phyloP scores from a whole-genome alignment of 768 basidiomycete species.

The Leccinum disarticulatum region DNA sequence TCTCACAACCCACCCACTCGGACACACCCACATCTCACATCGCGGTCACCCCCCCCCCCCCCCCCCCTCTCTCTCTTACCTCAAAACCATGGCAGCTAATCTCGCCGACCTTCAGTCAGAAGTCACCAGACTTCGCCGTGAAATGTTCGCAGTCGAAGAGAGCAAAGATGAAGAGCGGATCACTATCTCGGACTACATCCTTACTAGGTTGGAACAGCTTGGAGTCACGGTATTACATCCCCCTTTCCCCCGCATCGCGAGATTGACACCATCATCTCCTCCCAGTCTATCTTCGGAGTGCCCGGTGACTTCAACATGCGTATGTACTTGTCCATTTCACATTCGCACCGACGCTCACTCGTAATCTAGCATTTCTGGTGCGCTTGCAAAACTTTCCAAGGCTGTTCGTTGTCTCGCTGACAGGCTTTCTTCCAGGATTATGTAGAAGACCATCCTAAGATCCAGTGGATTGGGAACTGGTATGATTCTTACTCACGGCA shows the following conservation, averaged over 20 bases:
- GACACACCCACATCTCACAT: too few species aligned
- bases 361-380: slow-evolving; percentile 28
- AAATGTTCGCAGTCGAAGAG: slow-evolving; percentile 38
- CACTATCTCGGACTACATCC: slow-evolving; percentile 57
- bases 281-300: slow-evolving; percentile 76
- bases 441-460: slow-evolving; percentile 72
- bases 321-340: slow-evolving; percentile 16
- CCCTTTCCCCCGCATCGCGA: neutral
- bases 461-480: slow-evolving; percentile 91
- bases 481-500: slow-evolving; percentile 25
- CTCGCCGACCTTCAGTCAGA: slow-evolving; percentile 40
- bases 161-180: slow-evolving; percentile 41
- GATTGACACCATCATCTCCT: neutral
- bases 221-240: slow-evolving; percentile 51
- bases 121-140: slow-evolving; percentile 45
- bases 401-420: neutral
- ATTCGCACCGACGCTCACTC: slow-evolving; percentile 1
- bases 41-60: too few species aligned
- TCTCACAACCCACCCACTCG: too few species aligned
- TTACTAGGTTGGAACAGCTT: slow-evolving; percentile 62
- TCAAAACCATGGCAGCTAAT: slow-evolving; percentile 15
- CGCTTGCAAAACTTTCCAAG: neutral
- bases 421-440: slow-evolving; percentile 52
- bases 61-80: neutral
- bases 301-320: slow-evolving; percentile 88